Conservation (phyloP, 2,329 filamentous ascomycete species). For the Exophiala spinifera region DNA sequence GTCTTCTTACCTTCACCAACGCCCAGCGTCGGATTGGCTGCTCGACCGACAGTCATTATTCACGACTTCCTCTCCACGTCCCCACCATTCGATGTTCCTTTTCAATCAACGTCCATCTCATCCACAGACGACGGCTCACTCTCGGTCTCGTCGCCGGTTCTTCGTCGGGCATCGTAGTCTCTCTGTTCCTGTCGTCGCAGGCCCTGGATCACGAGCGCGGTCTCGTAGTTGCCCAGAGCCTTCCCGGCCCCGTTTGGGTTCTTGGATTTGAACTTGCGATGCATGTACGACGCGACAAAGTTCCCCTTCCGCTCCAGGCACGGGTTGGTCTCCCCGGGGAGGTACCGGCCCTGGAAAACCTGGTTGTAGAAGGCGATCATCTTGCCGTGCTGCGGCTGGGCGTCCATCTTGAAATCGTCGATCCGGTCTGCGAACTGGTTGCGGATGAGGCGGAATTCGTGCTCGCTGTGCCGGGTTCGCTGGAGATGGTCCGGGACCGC, state of each 20-base stretch:
- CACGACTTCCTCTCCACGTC: no score
- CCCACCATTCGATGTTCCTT: no score
- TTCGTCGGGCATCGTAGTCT: not conserved
- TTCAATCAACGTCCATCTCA: no score
- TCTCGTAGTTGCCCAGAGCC: not conserved
- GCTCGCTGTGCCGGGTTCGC: not conserved
- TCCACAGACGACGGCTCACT: no score
- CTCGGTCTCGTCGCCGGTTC: no score
- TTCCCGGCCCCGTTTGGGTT: not conserved
- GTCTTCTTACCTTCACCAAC: no score
- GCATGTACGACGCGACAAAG: not conserved
- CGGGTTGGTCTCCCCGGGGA: not conserved
- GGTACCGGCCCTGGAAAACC: conserved; percentile 4
- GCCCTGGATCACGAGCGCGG: not conserved
- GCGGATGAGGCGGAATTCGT: conserved; percentile 1
- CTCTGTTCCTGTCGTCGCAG: not conserved
- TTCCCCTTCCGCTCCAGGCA: not conserved
- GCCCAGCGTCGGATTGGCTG: no score
- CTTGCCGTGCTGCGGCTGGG: not conserved
- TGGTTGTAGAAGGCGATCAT: conserved; percentile 3
- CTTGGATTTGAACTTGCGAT: not conserved
- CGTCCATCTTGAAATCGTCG: not conserved
- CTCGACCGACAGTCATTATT: no score
- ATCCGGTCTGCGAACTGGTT: conserved; percentile 1
- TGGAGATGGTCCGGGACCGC: not conserved